Conservation (phyloP, 768 basidiomycete species). For the Russula olivacea region DNA sequence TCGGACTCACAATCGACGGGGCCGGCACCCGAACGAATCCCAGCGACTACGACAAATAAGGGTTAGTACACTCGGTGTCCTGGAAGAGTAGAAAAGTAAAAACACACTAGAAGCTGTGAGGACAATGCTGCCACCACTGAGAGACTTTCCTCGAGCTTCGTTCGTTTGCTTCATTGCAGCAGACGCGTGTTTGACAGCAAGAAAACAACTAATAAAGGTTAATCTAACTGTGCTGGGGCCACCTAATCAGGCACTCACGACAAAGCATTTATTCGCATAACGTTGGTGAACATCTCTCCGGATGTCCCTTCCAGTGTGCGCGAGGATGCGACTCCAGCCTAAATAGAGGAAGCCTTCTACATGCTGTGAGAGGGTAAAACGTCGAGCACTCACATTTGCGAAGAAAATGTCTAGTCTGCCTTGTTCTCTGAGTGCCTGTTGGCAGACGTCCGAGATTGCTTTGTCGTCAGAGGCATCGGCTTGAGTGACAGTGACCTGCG, state of each 20-base stretch:
- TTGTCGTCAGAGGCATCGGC: constrained; percentile 81
- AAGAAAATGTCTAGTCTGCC: constrained; percentile 91
- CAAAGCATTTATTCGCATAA: constrained; percentile 71
- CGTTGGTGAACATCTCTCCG: constrained; percentile 63
- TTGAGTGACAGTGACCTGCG: constrained; percentile 66
- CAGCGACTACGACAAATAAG: constrained; percentile 53
- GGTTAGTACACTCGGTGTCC: not conserved
- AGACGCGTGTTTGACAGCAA: constrained; percentile 84
- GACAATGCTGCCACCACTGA: constrained; percentile 76
- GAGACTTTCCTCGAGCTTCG: constrained; percentile 58
- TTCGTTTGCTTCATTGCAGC: constrained; percentile 71
- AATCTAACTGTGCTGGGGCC: constrained; percentile 1
- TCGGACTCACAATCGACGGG: constrained; percentile 63
- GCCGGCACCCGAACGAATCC: constrained; percentile 77
- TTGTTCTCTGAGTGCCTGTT: constrained; percentile 70
- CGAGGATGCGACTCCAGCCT: constrained; percentile 63
- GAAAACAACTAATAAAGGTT: constrained; percentile 57
- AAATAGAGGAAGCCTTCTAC: constrained; percentile 7
- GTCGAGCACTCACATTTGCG: constrained; percentile 62
- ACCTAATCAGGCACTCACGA: constrained; percentile 36
- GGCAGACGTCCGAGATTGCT: constrained; percentile 61
- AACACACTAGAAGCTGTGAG: constrained; percentile 74
- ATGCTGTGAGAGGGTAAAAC: not conserved
- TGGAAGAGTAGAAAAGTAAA: not conserved
- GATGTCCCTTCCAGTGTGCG: constrained; percentile 47